Percentiles rank a stretch among this genome's conserved stretches.
Evolutionary conservation across 2,329 filamentous ascomycete genomes (phyloP).

Genomic region (Thyridium curvatum): DNA sequence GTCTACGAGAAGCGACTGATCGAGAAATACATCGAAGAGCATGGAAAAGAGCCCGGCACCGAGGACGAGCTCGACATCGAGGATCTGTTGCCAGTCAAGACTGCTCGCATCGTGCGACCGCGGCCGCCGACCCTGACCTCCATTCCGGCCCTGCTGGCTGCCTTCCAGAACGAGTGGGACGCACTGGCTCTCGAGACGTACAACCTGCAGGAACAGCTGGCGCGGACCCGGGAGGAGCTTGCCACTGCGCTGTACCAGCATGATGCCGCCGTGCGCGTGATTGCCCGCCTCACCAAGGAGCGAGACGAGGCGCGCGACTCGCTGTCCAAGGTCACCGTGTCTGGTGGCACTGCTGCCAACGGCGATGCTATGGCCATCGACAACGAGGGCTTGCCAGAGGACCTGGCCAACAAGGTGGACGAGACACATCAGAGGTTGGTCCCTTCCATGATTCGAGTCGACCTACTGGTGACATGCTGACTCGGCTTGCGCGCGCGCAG

Average conservation of each 20-base stretch:
- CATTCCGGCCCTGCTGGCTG: conserved; percentile 86
- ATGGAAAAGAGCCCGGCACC: conserved; percentile 87
- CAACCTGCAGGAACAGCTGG: conserved; percentile 81
- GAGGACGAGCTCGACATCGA: conserved; percentile 77
- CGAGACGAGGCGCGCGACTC: conserved; percentile 88
- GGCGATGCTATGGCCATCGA: conserved; percentile 89
- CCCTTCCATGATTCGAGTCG: too few species aligned
- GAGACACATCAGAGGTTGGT: conserved; percentile 59
- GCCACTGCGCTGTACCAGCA: conserved; percentile 93
- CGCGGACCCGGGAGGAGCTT: conserved; percentile 87
- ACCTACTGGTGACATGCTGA: too few species aligned
- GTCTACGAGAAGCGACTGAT: conserved; percentile 95
- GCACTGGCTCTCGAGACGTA: conserved; percentile 86
- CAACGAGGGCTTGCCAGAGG: conserved; percentile 66
- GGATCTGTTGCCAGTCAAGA: conserved; percentile 84
- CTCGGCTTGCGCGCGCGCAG: conserved; percentile 36
- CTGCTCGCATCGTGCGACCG: conserved; percentile 76
- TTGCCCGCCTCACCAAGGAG: conserved; percentile 84
- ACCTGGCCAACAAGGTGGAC: conserved; percentile 67
- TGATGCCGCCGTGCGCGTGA: conserved; percentile 92
- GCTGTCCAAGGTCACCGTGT: conserved; percentile 75
- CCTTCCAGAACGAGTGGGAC: conserved; percentile 99
- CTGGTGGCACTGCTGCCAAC: conserved; percentile 46
- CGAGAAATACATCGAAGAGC: conserved; percentile 87
- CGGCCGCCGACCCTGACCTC: conserved; percentile 91